Evolutionary conservation across 805 yeast species (phyloP).

Genomic region (Grigorovia yakushimaensis): DNA sequence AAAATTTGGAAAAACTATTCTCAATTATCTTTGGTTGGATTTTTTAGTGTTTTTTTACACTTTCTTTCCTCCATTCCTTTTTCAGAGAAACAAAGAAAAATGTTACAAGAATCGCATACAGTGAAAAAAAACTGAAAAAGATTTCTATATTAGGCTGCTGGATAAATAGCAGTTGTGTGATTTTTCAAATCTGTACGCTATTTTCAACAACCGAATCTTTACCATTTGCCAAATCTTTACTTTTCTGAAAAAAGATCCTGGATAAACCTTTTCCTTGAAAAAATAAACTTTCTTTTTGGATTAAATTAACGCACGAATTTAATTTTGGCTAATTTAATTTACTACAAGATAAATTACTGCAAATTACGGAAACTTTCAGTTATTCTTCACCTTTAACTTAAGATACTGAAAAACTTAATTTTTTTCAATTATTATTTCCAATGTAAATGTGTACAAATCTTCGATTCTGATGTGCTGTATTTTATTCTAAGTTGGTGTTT

Average conservation of each 20-base stretch:
- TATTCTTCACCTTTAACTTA: background rate
- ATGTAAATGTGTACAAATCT: background rate
- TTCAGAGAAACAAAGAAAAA: no score
- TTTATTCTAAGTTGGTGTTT: background rate
- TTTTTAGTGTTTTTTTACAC: background rate
- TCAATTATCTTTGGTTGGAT: background rate
- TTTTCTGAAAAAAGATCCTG: background rate
- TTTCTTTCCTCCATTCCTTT: background rate
- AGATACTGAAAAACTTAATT: background rate
- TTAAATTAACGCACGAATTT: background rate
- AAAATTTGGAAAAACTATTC: background rate
- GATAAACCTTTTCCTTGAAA: background rate
- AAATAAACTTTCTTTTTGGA: background rate
- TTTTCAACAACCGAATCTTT: background rate
- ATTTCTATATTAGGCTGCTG: background rate
- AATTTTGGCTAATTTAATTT: background rate
- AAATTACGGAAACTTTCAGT: background rate
- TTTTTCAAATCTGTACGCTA: background rate
- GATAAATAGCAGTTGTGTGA: background rate
- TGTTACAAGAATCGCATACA: background rate
- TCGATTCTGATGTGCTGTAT: background rate
- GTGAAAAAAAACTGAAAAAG: background rate
- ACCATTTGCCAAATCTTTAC: background rate
- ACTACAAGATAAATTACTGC: background rate
- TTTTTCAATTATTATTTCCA: background rate